Evolutionary conservation across 768 basidiomycete genomes (phyloP), one percentile per base, ranked within the genome.

Genomic region (Polyporus arcularius): DNA sequence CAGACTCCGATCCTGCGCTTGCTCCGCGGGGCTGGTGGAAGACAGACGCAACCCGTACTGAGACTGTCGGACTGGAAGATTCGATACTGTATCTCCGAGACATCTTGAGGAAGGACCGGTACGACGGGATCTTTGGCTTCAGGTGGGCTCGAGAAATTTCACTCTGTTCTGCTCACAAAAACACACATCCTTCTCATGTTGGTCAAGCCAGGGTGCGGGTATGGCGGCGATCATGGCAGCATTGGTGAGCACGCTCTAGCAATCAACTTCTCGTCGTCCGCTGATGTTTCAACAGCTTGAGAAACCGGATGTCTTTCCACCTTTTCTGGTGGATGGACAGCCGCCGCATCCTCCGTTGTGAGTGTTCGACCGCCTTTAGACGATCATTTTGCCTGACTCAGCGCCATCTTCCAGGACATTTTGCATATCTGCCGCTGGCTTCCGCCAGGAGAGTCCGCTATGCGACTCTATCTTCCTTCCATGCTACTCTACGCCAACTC

Each of bases 71-170:
- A 5, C 70, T 92, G 26, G 81, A 83, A 16, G 85, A 86, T 8
- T 81, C 85, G 15, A 68, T 94, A 35, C 64, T 73, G 47, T 54
- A 74, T 48, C 72, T 94, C 26, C 81, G 79, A 64, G 85, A 88
- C 42, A 70, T 86, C 8, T 73, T 94, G 59, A 76, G 75, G 60
- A 77, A 76, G 53, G 81, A 85, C 60, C 82, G 69, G 32, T 93
- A 89, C 72, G 85, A 90, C 89, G 91, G 90, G 26, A 82, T 92
- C 8, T 81, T 93, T 68, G 91, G 91, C 7, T 92, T 92, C 70
- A 92, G 90, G 88, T 86, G 38, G 30, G 73, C 58, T 58, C 8
- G 14, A 46, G 62, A 40, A 18, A 38, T 6, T 35, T n/a, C 7
- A 15, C 21, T 26, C 21, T 26, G n/a, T n/a, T n/a, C n/a, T n/a